Conservation (phyloP, 139 green algal genomes). For the Tetraselmis striata region DNA sequence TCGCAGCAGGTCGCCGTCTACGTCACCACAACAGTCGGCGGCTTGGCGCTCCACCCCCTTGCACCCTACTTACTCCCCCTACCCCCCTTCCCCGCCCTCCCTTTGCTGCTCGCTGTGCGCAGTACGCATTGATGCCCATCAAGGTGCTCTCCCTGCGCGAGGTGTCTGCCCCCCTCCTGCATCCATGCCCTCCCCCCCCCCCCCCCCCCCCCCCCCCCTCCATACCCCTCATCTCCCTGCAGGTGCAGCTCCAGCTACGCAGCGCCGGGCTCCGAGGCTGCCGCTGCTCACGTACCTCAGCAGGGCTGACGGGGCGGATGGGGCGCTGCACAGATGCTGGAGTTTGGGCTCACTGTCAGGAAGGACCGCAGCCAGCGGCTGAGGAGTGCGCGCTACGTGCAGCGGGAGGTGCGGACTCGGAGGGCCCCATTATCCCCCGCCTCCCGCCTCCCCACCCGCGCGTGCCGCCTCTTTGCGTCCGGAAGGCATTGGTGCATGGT, state of each 20-base stretch:
- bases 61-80: not conserved
- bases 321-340: constrained; percentile 48
- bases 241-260: constrained; percentile 25
- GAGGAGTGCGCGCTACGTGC: constrained; percentile 47
- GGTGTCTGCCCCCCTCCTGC: not conserved
- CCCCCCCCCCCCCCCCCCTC: not conserved
- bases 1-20: too few relatives aligned
- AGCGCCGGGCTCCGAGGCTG: not conserved
- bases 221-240: too few relatives aligned
- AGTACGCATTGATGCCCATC: constrained; percentile 47
- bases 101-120: not conserved
- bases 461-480: not conserved
- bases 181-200: not conserved
- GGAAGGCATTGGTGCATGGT: too few relatives aligned
- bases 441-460: not conserved
- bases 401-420: constrained; percentile 38
- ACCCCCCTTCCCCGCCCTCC: not conserved
- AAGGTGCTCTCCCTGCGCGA: constrained; percentile 40
- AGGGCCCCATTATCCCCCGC: too few relatives aligned
- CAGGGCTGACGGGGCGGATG: not conserved
- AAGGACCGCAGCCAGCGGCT: constrained; percentile 38
- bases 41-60: not conserved
- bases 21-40: not conserved
- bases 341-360: constrained; percentile 42
- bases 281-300: not conserved